Evolutionary conservation across 2,329 filamentous ascomycete genomes (phyloP), one percentile per base, ranked within the genome.

Genomic region (Tetracladium maxilliforme): DNA sequence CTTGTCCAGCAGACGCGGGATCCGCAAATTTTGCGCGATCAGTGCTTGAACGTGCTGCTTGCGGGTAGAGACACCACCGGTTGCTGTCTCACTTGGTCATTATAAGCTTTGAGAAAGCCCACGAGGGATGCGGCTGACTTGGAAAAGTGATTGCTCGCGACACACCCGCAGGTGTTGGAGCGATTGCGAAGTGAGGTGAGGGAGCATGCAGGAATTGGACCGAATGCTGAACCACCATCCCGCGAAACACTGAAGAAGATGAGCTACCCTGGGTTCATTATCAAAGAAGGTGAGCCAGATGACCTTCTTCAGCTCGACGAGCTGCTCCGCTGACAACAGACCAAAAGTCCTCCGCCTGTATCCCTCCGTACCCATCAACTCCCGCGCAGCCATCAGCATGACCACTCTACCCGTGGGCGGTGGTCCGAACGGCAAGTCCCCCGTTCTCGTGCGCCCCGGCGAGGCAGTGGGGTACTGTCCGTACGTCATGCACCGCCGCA

Each of bases 371-470:
- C 59, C 62, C 7, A 40, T 50, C 10, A 70, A 68, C 42, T 43
- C 43, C 25, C 59, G 64, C 14, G 36, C 44, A 16, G 61, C 63
- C 1, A 37, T 49, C 6, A 41, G 42, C 21, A 58, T 67, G 39
- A 64, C 60, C 1, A 44, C 54, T 1, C 46, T 70, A 0, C 65
- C 65, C 3, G 39, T 46, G 2, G 66, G 66, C 19, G 66, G 65
- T 16, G 64, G 64, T 0, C 36, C 48, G 5, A 52, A 64, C 24
- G 54, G 59, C 19, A 44, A 42, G 10, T 46, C 51, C 2, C 63
- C 64, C 1, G 35, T 71, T 9, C 58, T 61, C 30, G 49, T 70
- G 5, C 44, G 32, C 1, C 40, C 40, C 20, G 47, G 45, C 4
- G 28, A 31, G 4, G 6, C 30, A 7, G 32, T 49, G 1, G 32